Evolutionary conservation across 495 filamentous ascomycete genomes (phyloP).

Genomic region (Astrothelium macrocarpum): DNA sequence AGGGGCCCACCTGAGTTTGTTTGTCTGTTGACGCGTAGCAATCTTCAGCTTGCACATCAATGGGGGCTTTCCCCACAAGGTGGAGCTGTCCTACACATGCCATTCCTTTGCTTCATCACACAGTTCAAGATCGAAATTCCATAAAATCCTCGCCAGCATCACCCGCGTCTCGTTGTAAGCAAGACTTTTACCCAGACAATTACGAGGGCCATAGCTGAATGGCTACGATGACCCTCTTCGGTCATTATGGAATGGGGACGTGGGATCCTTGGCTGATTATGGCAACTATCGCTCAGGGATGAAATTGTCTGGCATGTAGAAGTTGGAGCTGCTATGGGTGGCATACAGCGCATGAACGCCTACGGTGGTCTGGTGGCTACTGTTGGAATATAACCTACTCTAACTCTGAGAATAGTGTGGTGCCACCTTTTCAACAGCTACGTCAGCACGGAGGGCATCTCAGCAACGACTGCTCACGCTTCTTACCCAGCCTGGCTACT

Average conservation of each 20-base stretch:
- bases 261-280: no score
- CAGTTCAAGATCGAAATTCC: slow-evolving; percentile 25
- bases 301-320: no score
- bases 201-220: slow-evolving; percentile 24
- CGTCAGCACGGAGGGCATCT: no score
- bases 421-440: no score
- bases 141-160: slow-evolving; percentile 24
- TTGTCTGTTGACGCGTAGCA: slow-evolving; percentile 1
- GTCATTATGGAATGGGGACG: slow-evolving; percentile 16
- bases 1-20: neutral
- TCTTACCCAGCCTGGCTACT: no score
- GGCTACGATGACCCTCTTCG: slow-evolving; percentile 23
- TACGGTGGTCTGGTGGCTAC: no score
- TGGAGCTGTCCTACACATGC: neutral
- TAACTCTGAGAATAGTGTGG: no score
- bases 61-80: slow-evolving; percentile 17
- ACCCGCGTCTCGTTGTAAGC: slow-evolving; percentile 26
- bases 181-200: slow-evolving; percentile 25
- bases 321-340: no score
- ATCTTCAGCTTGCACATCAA: slow-evolving; percentile 14
- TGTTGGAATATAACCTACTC: no score
- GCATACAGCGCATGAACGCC: no score
- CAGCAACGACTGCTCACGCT: no score
- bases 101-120: neutral
- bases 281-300: no score